A percentile compares a stretch with the other conserved stretches of the same genome.
phyloP scores from a whole-genome alignment of 2,329 filamentous ascomycete genomes.

The Aspergillus cejpii region DNA sequence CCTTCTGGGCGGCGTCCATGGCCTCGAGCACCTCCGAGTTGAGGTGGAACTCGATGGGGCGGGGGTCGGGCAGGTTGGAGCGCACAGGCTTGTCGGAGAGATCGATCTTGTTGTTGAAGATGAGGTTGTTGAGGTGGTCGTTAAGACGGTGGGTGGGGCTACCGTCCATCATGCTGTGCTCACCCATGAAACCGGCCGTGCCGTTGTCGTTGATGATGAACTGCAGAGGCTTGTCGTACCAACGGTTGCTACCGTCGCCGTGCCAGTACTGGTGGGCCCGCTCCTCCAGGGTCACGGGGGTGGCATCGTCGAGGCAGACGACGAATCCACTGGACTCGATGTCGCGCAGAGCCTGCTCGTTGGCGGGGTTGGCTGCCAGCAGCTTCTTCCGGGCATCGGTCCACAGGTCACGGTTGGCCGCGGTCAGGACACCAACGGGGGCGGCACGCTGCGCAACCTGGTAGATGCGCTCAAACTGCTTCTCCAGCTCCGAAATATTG shows the following conservation, averaged over 20 bases:
- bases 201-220: conserved; percentile 99
- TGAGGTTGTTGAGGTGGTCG: conserved; percentile 85
- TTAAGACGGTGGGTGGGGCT: conserved; percentile 94
- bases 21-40: conserved; percentile 66
- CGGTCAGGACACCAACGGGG: conserved; percentile 76
- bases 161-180: conserved; percentile 99
- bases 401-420: conserved; percentile 91
- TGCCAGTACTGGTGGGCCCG: conserved; percentile 97
- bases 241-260: conserved; percentile 89
- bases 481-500: conserved; percentile 81
- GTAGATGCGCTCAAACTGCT: conserved; percentile 81
- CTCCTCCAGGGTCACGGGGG: conserved; percentile 89
- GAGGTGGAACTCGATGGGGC: conserved; percentile 69
- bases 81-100: conserved; percentile 72
- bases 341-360: conserved; percentile 67
- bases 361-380: conserved; percentile 67
- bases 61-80: conserved; percentile 75
- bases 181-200: conserved; percentile 93
- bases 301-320: conserved; percentile 85
- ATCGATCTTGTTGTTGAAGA: conserved; percentile 91
- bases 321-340: conserved; percentile 88
- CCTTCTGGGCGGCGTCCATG: conserved; percentile 67
- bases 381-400: conserved; percentile 73
- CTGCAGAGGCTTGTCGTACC: conserved; percentile 96
- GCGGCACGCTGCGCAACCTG: conserved; percentile 64